Conservation (phyloP, 2,329 filamentous ascomycete genomes). For the Plenodomus tracheiphilus region DNA sequence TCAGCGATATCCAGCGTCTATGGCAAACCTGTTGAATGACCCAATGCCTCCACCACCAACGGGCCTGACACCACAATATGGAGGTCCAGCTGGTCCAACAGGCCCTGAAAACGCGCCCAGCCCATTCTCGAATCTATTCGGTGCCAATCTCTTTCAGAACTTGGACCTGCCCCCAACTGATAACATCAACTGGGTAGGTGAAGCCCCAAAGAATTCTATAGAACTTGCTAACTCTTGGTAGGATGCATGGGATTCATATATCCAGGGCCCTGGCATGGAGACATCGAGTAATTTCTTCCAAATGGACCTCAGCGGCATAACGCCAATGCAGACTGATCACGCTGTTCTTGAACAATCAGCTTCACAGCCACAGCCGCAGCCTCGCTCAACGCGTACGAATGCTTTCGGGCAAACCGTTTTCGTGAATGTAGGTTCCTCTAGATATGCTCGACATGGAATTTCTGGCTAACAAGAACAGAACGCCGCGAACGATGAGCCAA, state of each 20-base stretch:
- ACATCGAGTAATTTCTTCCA: conserved; percentile 49
- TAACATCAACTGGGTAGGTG: conserved; percentile 66
- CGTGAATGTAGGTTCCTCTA: conserved; percentile 43
- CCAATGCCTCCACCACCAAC: conserved; percentile 34
- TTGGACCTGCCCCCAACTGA: conserved; percentile 55
- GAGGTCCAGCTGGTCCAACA: conserved; percentile 33
- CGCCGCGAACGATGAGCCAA: conserved; percentile 16
- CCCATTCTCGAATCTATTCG: conserved; percentile 61
- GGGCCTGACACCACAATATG: conserved; percentile 40
- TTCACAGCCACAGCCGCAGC: conserved; percentile 7
- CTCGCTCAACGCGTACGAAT: conserved; percentile 27
- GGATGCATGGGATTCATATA: conserved; percentile 70
- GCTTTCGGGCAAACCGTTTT: conserved; percentile 42
- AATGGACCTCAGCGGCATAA: conserved; percentile 44
- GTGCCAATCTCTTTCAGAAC: conserved; percentile 53
- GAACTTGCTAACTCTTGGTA: conserved; percentile 14
- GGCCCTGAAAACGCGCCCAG: conserved; percentile 50
- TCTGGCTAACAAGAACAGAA: conserved; percentile 21
- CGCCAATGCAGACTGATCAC: conserved; percentile 35
- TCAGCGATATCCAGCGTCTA: conserved; percentile 43
- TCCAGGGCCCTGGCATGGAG: conserved; percentile 60
- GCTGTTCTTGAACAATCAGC: conserved; percentile 11
- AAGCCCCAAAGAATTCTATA: background rate
- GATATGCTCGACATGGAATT: conserved; percentile 1
- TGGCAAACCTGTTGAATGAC: conserved; percentile 45